Conservation (phyloP, 2,329 filamentous ascomycete species). For the Pseudopithomyces maydicus region DNA sequence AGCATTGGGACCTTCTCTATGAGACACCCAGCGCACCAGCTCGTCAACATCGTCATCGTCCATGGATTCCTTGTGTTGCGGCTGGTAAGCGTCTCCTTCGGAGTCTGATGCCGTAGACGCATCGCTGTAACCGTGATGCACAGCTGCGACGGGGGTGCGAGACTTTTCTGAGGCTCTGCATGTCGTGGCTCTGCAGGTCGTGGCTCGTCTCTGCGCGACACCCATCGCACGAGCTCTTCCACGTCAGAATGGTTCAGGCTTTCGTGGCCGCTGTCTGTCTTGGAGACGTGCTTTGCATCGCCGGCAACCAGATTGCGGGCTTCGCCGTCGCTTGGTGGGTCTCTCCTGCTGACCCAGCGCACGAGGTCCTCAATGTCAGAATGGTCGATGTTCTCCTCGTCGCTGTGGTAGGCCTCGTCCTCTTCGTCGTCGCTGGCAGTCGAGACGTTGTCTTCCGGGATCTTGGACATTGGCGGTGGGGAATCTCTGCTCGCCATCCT, state of each 20-base stretch:
- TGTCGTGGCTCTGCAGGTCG: neutral
- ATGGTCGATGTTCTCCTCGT: conserved; percentile 34
- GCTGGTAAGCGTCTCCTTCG: conserved; percentile 11
- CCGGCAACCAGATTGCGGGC: conserved; percentile 6
- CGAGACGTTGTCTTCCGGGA: conserved; percentile 29
- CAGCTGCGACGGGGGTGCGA: neutral
- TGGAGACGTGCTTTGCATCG: conserved; percentile 1
- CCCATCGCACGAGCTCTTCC: conserved; percentile 36
- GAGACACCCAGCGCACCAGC: conserved; percentile 32
- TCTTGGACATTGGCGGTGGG: conserved; percentile 26
- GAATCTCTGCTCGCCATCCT: conserved; percentile 36
- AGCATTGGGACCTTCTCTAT: conserved; percentile 16
- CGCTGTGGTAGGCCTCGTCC: conserved; percentile 9
- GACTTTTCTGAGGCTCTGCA: conserved; percentile 2
- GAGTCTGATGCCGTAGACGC: conserved; percentile 37
- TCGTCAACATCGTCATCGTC: conserved; percentile 29
- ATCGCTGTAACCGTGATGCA: conserved; percentile 27
- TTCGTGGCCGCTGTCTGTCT: conserved; percentile 31
- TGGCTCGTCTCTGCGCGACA: conserved; percentile 23
- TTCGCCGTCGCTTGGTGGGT: conserved; percentile 37
- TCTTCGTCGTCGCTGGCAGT: conserved; percentile 32
- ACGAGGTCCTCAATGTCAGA: conserved; percentile 40
- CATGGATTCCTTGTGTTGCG: conserved; percentile 10
- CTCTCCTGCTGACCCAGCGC: conserved; percentile 39
- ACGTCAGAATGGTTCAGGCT: conserved; percentile 38